phyloP scores from a whole-genome alignment of 768 basidiomycete species.

The Calvatia gigantea region DNA sequence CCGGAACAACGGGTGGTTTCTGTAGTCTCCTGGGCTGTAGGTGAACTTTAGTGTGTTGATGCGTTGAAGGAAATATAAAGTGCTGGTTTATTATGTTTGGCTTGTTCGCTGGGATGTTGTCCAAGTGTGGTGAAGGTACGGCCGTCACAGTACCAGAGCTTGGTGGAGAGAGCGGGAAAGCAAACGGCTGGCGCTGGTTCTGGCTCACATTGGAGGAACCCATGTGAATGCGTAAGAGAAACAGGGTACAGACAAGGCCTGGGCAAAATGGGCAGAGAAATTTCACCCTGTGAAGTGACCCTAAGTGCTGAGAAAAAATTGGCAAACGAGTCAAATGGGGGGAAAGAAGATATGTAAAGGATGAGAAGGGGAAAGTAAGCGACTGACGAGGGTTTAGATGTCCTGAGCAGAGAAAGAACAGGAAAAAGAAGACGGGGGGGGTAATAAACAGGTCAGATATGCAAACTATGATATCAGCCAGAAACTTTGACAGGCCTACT shows the following conservation, averaged over 20 bases:
- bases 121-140: conserved; percentile 33
- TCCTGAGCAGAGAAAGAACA: background rate
- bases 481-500: conserved; percentile 1
- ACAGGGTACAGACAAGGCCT: background rate
- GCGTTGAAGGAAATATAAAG: conserved; percentile 1
- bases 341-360: background rate
- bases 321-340: background rate
- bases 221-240: conserved; percentile 16
- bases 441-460: conserved; percentile 2
- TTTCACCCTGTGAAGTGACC: background rate
- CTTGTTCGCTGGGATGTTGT: conserved; percentile 22
- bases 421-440: background rate
- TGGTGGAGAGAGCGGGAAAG: conserved; percentile 46
- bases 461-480: conserved; percentile 9
- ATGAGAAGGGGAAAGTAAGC: background rate
- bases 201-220: conserved; percentile 20
- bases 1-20: conserved; percentile 11
- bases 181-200: conserved; percentile 26
- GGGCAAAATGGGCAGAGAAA: background rate
- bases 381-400: background rate
- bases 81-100: conserved; percentile 21
- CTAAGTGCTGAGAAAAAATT: background rate
- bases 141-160: conserved; percentile 39
- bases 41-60: background rate
- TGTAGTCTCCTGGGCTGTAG: conserved; percentile 1